Conservation (phyloP, 2,329 filamentous ascomycete genomes). For the Cercospora sp. region DNA sequence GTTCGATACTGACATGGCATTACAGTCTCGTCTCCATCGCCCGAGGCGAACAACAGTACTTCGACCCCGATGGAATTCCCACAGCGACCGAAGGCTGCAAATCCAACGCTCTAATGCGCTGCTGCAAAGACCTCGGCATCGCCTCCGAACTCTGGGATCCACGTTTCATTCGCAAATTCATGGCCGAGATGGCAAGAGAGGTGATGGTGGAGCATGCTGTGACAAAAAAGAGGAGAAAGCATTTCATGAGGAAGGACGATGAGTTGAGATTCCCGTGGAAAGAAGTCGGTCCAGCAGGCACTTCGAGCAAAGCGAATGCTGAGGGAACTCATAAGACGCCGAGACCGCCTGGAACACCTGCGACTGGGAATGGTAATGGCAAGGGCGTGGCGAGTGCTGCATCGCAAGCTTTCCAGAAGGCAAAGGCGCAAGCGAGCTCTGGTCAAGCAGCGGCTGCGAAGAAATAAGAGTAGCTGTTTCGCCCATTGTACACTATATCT, state of each 20-base stretch:
- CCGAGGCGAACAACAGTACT: slow-evolving; percentile 92
- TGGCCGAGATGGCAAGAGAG: slow-evolving; percentile 71
- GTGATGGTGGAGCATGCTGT: slow-evolving; percentile 83
- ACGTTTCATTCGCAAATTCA: slow-evolving; percentile 80
- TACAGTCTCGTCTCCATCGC: slow-evolving; percentile 84
- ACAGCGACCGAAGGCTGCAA: slow-evolving; percentile 96
- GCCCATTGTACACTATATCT: background rate
- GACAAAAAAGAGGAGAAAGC: slow-evolving; percentile 86
- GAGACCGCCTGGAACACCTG: slow-evolving; percentile 6
- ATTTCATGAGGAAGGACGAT: slow-evolving; percentile 84
- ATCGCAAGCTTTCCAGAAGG: slow-evolving; percentile 16
- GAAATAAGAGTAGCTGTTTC: background rate
- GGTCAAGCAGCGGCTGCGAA: background rate
- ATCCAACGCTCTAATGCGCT: slow-evolving; percentile 95
- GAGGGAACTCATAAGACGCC: background rate
- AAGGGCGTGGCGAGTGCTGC: slow-evolving; percentile 17
- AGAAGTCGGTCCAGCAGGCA: slow-evolving; percentile 39
- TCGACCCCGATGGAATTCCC: slow-evolving; percentile 83
- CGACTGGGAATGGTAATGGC: background rate
- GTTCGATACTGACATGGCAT: slow-evolving; percentile 6
- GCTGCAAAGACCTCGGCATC: slow-evolving; percentile 96
- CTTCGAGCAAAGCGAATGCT: background rate
- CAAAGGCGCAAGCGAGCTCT: slow-evolving; percentile 6
- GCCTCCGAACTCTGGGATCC: slow-evolving; percentile 97
- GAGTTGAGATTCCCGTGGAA: slow-evolving; percentile 66